These are phyloP conservation scores for Sporodiniella umbellata DNA, from an alignment of 371 early-diverging fungal species.

Conservation along the genomic window DNA sequence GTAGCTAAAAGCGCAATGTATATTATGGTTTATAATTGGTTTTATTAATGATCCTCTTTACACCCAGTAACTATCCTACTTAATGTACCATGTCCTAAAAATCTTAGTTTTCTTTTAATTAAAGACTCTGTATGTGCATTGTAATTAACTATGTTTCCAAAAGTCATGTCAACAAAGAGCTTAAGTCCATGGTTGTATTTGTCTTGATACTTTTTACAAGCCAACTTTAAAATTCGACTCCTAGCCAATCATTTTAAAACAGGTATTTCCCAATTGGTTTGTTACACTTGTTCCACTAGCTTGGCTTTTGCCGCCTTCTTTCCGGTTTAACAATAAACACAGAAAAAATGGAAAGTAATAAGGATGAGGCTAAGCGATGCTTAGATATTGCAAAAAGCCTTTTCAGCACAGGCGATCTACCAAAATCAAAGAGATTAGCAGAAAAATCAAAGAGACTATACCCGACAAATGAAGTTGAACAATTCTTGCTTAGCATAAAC, in stretches of 20 bases:
- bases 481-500: constrained; percentile 52
- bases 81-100: too few relatives aligned
- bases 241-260: constrained; percentile 12
- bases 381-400: constrained; percentile 74
- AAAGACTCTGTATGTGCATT: too few relatives aligned
- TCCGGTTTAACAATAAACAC: not conserved
- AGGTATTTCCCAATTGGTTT: constrained; percentile 8
- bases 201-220: too few relatives aligned
- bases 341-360: constrained; percentile 76
- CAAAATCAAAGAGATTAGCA: constrained; percentile 75
- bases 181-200: too few relatives aligned
- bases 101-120: too few relatives aligned
- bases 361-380: constrained; percentile 84
- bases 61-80: too few relatives aligned
- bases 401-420: constrained; percentile 57
- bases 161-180: too few relatives aligned
- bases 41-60: too few relatives aligned
- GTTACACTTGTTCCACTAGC: not conserved
- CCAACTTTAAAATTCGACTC: not conserved
- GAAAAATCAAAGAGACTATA: constrained; percentile 79
- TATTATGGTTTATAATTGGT: too few relatives aligned
- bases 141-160: too few relatives aligned
- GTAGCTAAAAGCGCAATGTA: too few relatives aligned
- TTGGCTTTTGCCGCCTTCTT: not conserved
- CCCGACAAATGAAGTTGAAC: constrained; percentile 66